phyloP scores from a whole-genome alignment of 2,329 filamentous ascomycete genomes.

The Aureobasidium sp. region DNA sequence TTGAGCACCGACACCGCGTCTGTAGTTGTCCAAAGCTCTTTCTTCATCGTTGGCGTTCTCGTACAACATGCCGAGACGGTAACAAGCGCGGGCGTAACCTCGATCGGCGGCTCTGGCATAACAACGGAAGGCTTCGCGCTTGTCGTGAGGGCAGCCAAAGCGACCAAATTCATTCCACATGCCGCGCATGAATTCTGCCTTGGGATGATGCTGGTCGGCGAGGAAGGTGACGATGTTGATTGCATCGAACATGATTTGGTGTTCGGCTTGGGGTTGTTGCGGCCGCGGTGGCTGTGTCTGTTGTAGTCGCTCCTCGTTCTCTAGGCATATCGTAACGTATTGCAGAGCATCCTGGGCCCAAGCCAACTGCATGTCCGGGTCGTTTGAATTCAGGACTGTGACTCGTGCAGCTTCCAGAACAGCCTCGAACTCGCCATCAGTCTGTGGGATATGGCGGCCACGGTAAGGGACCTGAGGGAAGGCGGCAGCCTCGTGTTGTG shows the following conservation, averaged over 20 bases:
- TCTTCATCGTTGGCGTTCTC: conserved; percentile 88
- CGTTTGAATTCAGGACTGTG: conserved; percentile 82
- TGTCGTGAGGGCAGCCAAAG: conserved; percentile 82
- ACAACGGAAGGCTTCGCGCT: conserved; percentile 83
- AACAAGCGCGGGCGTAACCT: conserved; percentile 82
- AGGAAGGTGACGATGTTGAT: conserved; percentile 88
- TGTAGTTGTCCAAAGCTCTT: conserved; percentile 87
- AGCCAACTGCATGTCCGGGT: conserved; percentile 90
- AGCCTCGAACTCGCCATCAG: conserved; percentile 87
- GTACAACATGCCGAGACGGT: conserved; percentile 96
- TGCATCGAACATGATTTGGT: conserved; percentile 78
- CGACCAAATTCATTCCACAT: conserved; percentile 99
- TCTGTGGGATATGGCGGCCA: conserved; percentile 82
- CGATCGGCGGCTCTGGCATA: conserved; percentile 81
- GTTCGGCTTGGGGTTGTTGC: conserved; percentile 76
- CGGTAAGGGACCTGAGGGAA: conserved; percentile 75
- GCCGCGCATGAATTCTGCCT: conserved; percentile 85
- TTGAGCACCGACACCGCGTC: conserved; percentile 64
- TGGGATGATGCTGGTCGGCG: conserved; percentile 83
- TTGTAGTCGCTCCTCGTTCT: conserved; percentile 63
- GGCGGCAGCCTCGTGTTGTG: conserved; percentile 15
- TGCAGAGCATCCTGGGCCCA: conserved; percentile 91
- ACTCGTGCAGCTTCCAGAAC: conserved; percentile 77
- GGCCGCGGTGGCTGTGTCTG: conserved; percentile 47
- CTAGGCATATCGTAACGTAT: conserved; percentile 76